phyloP scores from a whole-genome alignment of 768 basidiomycete genomes.

The Suillus ampliporus region DNA sequence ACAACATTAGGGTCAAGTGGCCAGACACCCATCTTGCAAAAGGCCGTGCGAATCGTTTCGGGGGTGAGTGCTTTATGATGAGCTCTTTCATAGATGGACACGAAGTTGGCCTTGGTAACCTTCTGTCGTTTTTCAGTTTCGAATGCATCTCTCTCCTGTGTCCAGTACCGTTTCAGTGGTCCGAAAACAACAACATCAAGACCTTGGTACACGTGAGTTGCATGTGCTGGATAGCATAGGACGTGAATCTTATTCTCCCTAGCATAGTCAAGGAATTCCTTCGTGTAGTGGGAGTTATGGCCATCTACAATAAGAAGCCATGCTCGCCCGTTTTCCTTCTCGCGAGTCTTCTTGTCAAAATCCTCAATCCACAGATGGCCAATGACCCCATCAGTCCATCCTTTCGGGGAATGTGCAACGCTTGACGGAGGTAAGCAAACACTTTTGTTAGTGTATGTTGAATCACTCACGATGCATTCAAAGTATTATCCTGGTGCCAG shows the following conservation, averaged over 20 bases:
- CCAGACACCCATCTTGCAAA: conserved; percentile 36
- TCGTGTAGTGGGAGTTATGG: conserved; percentile 16
- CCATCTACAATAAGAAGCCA: conserved; percentile 35
- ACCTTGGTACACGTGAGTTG: conserved; percentile 50
- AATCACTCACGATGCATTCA: not conserved
- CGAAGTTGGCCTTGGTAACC: conserved; percentile 8
- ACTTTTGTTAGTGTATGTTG: no score
- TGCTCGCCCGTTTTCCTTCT: conserved; percentile 25
- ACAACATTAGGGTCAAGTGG: conserved; percentile 33
- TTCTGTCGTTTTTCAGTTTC: not conserved
- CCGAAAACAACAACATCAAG: conserved; percentile 46
- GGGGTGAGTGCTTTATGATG: conserved; percentile 21
- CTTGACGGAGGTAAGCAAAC: conserved; percentile 12
- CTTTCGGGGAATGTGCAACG: conserved; percentile 19
- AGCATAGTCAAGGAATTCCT: conserved; percentile 35
- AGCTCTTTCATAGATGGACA: conserved; percentile 23
- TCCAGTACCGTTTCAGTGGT: conserved; percentile 37
- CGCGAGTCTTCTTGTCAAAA: conserved; percentile 36
- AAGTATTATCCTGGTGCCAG: conserved; percentile 19
- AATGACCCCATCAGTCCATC: conserved; percentile 35
- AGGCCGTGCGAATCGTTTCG: conserved; percentile 36
- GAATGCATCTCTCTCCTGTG: conserved; percentile 13
- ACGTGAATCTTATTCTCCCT: conserved; percentile 41
- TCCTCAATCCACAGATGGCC: conserved; percentile 30
- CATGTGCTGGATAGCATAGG: conserved; percentile 51